A percentile compares a stretch with the other conserved stretches of the same genome.
phyloP scores from a whole-genome alignment of 148 eudicot genomes.

The Cornus controversa region DNA sequence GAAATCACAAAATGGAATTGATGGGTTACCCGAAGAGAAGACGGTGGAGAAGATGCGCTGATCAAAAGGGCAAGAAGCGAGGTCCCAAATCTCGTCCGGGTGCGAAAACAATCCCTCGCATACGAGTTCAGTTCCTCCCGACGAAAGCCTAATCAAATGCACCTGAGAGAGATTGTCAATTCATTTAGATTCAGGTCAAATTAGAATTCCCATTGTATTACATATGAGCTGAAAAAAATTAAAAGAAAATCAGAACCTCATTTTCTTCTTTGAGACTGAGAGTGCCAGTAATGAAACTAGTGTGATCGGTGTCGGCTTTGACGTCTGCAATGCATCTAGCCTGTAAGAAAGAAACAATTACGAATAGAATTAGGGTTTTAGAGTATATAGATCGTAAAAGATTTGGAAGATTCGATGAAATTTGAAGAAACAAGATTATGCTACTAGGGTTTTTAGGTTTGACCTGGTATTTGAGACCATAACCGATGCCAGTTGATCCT shows the following conservation, averaged over 20 bases:
- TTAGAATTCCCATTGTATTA: not conserved
- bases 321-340: constrained; percentile 96
- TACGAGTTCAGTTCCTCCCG: constrained; percentile 81
- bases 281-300: constrained; percentile 91
- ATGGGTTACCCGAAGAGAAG: constrained; percentile 61
- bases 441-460: no score
- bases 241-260: constrained; percentile 45
- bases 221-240: not conserved
- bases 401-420: not conserved
- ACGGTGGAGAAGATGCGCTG: constrained; percentile 95
- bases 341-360: constrained; percentile 27
- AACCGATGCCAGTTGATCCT: constrained; percentile 84
- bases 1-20: not conserved
- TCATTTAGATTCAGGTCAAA: constrained; percentile 12
- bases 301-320: constrained; percentile 98
- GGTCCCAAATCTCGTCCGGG: constrained; percentile 96
- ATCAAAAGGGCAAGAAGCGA: constrained; percentile 93
- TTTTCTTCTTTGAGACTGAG: constrained; percentile 98
- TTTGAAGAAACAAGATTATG: not conserved
- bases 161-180: constrained; percentile 38
- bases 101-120: constrained; percentile 97
- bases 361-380: constrained; percentile 21
- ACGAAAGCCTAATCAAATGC: constrained; percentile 84
- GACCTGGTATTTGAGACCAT: constrained; percentile 96
- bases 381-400: not conserved